phyloP scores from a whole-genome alignment of 352 stramenopile species.

The Saprolegnia parasitica region DNA sequence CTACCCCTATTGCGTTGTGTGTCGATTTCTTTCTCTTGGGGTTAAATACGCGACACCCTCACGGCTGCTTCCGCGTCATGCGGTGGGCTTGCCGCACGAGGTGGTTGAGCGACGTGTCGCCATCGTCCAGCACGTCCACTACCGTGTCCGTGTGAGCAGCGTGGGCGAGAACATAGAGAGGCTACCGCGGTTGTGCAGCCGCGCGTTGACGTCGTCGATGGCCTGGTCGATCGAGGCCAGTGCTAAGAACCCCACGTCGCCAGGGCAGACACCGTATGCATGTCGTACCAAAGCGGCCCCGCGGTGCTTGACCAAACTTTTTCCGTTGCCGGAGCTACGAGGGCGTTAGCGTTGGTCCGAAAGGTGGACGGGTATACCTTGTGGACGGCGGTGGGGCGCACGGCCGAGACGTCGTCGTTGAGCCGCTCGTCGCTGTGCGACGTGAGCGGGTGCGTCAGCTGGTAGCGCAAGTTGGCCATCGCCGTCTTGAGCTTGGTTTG shows the following conservation, averaged over 20 bases:
- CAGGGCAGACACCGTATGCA: not conserved
- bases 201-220: conserved; percentile 55
- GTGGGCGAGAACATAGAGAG: not conserved
- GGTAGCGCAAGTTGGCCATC: conserved; percentile 33
- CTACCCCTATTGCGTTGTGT: not conserved
- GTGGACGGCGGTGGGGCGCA: conserved; percentile 18
- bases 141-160: not conserved
- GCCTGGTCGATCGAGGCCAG: conserved; percentile 29
- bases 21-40: not conserved
- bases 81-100: conserved; percentile 20
- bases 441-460: conserved; percentile 71
- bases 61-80: conserved; percentile 6
- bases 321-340: conserved; percentile 2
- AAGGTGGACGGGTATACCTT: conserved; percentile 6
- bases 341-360: not conserved
- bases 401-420: conserved; percentile 29
- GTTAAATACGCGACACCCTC: not conserved
- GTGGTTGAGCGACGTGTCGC: conserved; percentile 1
- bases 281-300: not conserved
- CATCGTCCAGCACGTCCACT: conserved; percentile 1
- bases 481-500: conserved; percentile 29
- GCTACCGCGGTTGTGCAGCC: conserved; percentile 44
- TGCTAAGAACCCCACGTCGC: conserved; percentile 10
- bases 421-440: conserved; percentile 70
- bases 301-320: not conserved